Evolutionary conservation across 2,329 filamentous ascomycete species (phyloP).

Genomic region (Emergomyces africanus): DNA sequence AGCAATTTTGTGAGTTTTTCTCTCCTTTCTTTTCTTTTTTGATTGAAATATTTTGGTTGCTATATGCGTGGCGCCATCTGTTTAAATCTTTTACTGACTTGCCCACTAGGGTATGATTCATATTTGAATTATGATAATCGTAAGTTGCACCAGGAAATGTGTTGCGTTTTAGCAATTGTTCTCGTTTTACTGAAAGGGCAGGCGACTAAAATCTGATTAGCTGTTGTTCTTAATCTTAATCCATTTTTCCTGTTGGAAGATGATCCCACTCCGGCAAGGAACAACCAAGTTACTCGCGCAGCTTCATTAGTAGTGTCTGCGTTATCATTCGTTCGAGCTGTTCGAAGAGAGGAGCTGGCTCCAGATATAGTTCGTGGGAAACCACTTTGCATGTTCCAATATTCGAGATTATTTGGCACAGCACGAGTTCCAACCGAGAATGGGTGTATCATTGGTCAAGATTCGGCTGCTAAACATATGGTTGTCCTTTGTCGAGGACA

Average conservation of each 20-base stretch:
- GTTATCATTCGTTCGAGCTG: slow-evolving; percentile 81
- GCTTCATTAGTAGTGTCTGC: slow-evolving; percentile 86
- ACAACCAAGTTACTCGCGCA: slow-evolving; percentile 90
- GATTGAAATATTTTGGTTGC: not conserved
- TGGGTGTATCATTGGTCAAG: slow-evolving; percentile 91
- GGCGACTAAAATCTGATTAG: slow-evolving; percentile 14
- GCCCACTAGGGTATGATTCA: slow-evolving; percentile 79
- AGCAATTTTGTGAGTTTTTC: slow-evolving; percentile 77
- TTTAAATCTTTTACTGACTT: not conserved
- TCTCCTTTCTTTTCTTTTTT: not conserved
- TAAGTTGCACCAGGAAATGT: slow-evolving; percentile 17
- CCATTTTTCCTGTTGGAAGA: slow-evolving; percentile 97
- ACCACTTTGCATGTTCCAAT: slow-evolving; percentile 96
- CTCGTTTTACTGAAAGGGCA: not conserved
- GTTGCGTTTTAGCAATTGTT: not conserved
- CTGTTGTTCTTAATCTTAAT: slow-evolving; percentile 92
- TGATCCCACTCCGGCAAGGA: slow-evolving; percentile 88
- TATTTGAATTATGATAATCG: slow-evolving; percentile 95
- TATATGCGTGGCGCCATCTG: not conserved
- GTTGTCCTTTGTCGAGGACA: slow-evolving; percentile 90
- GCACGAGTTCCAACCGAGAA: slow-evolving; percentile 87
- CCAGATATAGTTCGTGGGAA: slow-evolving; percentile 75
- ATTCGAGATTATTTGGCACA: slow-evolving; percentile 87
- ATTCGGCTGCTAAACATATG: slow-evolving; percentile 83
- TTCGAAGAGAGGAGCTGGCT: slow-evolving; percentile 81